A percentile compares a stretch with the other conserved stretches of the same genome.
phyloP scores from a whole-genome alignment of 805 yeast genomes.

The Kuraishia ogatae region DNA sequence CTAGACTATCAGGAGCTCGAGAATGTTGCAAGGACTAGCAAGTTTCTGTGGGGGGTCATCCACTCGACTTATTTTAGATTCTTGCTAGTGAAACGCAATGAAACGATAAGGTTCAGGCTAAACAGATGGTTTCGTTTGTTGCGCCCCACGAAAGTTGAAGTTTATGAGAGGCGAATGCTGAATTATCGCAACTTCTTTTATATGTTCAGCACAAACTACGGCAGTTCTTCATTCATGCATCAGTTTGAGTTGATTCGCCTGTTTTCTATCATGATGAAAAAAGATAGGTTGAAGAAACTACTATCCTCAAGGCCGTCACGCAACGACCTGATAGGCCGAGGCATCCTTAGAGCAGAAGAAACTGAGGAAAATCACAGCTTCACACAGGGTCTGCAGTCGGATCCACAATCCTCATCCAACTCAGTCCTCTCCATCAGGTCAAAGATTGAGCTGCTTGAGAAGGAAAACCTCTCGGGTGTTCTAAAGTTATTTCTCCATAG shows the following conservation, averaged over 20 bases:
- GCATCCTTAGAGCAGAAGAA: neutral
- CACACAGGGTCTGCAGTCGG: neutral
- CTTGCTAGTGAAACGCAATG: neutral
- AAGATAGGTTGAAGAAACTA: slow-evolving; percentile 2
- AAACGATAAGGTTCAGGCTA: neutral
- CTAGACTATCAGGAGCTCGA: slow-evolving; percentile 1
- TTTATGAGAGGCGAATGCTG: slow-evolving; percentile 1
- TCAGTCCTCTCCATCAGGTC: neutral
- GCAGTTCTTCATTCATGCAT: neutral
- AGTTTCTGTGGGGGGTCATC: neutral
- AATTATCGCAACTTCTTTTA: neutral
- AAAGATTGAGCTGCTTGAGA: slow-evolving; percentile 1
- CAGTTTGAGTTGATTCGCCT: slow-evolving; percentile 3
- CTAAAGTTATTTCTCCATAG: neutral
- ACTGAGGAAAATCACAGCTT: neutral
- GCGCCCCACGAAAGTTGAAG: slow-evolving; percentile 1
- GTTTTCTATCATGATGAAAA: neutral
- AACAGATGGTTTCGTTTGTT: neutral
- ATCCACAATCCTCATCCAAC: neutral
- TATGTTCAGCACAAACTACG: neutral
- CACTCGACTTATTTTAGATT: neutral
- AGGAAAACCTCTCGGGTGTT: slow-evolving; percentile 1
- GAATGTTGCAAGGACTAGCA: neutral
- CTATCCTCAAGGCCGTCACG: slow-evolving; percentile 1
- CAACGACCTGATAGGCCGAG: slow-evolving; percentile 1